Percentiles rank a stretch among this genome's conserved stretches.
Evolutionary conservation across 495 filamentous ascomycete genomes (phyloP).

Genomic region (Penicillium lividum): DNA sequence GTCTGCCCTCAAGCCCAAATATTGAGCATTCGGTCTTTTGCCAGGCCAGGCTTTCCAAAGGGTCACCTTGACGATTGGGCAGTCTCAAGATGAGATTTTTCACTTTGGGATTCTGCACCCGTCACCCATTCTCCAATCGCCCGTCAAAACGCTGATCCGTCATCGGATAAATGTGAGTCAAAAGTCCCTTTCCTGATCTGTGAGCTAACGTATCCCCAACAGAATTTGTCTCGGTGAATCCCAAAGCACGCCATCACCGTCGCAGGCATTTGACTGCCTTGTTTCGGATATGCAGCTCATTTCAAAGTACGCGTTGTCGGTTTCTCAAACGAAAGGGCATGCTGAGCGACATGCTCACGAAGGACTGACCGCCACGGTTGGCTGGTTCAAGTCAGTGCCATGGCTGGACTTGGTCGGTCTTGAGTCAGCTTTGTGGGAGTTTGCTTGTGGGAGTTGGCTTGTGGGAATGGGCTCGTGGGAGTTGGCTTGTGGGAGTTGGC

Average conservation of each 20-base stretch:
- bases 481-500: too few relatives aligned
- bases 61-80: neutral
- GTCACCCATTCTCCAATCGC: neutral
- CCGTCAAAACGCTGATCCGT: neutral
- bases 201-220: neutral
- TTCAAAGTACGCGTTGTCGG: neutral
- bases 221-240: neutral
- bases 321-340: neutral
- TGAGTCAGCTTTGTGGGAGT: neutral
- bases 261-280: neutral
- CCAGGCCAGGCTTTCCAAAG: neutral
- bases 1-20: neutral
- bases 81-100: neutral
- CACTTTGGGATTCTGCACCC: neutral
- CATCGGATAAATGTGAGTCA: slow-evolving; percentile 1
- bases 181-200: neutral
- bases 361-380: neutral
- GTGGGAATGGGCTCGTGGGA: too few relatives aligned
- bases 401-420: neutral
- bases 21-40: neutral
- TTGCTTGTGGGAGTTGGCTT: too few relatives aligned
- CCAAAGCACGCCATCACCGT: neutral
- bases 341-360: neutral
- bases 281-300: neutral
- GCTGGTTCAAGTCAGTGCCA: neutral